These are phyloP conservation scores for Pascua guehoae DNA, from an alignment of 1,284 basidiomycete genomes.

Conservation along the genomic window DNA sequence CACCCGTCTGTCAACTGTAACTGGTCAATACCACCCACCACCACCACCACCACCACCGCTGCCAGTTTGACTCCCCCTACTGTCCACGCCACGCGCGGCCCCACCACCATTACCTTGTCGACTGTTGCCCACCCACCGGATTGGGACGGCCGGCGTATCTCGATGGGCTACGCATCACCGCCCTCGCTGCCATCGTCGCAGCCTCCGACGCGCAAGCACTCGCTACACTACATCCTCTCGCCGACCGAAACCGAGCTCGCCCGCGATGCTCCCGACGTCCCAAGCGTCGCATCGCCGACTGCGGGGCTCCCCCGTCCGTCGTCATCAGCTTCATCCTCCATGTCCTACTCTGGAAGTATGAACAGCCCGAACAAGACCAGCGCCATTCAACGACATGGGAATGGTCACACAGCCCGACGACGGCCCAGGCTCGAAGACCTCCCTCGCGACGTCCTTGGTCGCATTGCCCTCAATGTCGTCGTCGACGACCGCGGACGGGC, in stretches of 20 bases:
- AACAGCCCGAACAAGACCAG: too few relatives aligned
- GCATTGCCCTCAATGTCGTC: constrained; percentile 33
- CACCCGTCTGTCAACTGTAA: too few relatives aligned
- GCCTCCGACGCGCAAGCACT: constrained; percentile 25
- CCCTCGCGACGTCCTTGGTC: constrained; percentile 27
- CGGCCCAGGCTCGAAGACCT: constrained; percentile 16
- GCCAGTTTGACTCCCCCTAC: too few relatives aligned
- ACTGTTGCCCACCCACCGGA: not conserved
- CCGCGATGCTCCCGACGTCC: constrained; percentile 9
- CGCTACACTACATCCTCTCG: constrained; percentile 35
- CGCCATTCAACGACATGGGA: not conserved
- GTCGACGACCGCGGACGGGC: constrained; percentile 18
- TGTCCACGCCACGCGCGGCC: too few relatives aligned
- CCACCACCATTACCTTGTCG: not conserved
- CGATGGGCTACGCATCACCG: not conserved
- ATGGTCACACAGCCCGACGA: not conserved
- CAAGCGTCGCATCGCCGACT: constrained; percentile 8
- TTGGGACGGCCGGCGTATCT: too few relatives aligned
- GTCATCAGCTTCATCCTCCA: not conserved
- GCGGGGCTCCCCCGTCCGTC: not conserved
- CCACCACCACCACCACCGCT: too few relatives aligned
- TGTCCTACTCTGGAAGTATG: not conserved
- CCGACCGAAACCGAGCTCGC: constrained; percentile 10
- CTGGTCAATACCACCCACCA: too few relatives aligned
- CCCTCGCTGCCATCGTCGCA: constrained; percentile 1